Base-by-base conservation (phyloP, 164 flowering plant species). In the Sextonia rubra region DNA sequence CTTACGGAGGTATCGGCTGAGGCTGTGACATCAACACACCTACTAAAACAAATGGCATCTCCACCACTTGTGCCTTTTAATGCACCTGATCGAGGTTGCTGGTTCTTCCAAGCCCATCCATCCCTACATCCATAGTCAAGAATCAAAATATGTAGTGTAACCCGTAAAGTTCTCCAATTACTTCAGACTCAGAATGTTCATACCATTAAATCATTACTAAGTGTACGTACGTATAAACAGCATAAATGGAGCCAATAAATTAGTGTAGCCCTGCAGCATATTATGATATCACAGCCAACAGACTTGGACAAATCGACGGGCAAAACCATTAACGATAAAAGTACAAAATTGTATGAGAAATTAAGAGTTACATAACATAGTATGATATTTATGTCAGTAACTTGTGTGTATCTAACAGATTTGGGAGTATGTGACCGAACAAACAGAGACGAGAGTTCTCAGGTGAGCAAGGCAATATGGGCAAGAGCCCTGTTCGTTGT, bases 11-110 rank as follows among this genome's bases (percentile, higher is more conserved):
- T 89, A 80, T 94, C 97, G 27, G 90, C 90, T 71, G 97, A 86
- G 58, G 89, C 89, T 77, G 87, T 97, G 80, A 90, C 68, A 80
- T 93, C 98, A 78, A 91, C 97, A 77, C 96, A 93, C 44, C 94
- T 92, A 73, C 94, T 91, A 64, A 94, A 87, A 72, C 92, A 88
- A 69, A 94, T 85, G 49, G 70, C 94, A 64, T 90, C 93, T 23
- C 98, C 97, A 44, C 93, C 94, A 68, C 79, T 92, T 48, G 94
- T 85, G 32, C 97, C 94, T 81, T 89, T 92, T 90, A 90, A 89
- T 23, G 76, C 75, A 24, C 96, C 98, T 44, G 94, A 77, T 60
- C 78, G 85, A 73, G 97, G 96, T 23, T 93, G 86, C 77, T 94
- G 97, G 49, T 94, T 94, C 82, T 92, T 97, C 97, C 98, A 94